Conservation (phyloP, 352 stramenopile genomes). For the Phytophthora tentaculata region DNA sequence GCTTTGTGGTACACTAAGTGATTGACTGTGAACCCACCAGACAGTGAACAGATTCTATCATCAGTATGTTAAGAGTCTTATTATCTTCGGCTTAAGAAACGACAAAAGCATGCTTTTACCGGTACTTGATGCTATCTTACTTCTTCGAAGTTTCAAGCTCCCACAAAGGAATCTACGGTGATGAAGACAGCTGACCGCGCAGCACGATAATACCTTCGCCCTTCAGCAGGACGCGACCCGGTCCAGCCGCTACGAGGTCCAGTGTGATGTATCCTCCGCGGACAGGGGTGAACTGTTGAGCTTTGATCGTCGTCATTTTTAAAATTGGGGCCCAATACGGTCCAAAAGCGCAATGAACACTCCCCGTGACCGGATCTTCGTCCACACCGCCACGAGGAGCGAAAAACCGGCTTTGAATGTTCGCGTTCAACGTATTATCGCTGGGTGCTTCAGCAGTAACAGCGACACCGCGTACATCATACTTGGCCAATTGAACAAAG, state of each 20-base stretch:
- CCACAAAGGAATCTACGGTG: too few relatives aligned
- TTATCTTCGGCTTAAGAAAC: too few relatives aligned
- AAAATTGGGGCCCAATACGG: conserved; percentile 82
- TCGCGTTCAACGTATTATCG: conserved; percentile 26
- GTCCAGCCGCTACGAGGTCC: conserved; percentile 37
- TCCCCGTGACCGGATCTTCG: conserved; percentile 95
- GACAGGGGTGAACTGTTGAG: conserved; percentile 51
- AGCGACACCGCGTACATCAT: conserved; percentile 19
- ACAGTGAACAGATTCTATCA: too few relatives aligned
- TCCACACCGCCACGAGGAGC: conserved; percentile 85
- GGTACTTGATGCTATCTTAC: too few relatives aligned
- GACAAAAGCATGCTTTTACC: too few relatives aligned
- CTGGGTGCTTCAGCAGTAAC: conserved; percentile 22
- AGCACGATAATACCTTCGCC: conserved; percentile 41
- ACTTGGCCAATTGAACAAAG: conserved; percentile 25
- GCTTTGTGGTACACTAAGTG: too few relatives aligned
- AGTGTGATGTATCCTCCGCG: conserved; percentile 53
- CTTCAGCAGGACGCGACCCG: conserved; percentile 53
- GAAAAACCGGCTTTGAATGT: conserved; percentile 90
- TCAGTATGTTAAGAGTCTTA: too few relatives aligned
- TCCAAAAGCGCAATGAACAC: conserved; percentile 88
- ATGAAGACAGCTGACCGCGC: conserved; percentile 23
- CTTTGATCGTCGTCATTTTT: conserved; percentile 47
- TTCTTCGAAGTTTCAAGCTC: too few relatives aligned
- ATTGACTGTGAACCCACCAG: too few relatives aligned